Evolutionary conservation across 306 rosid genomes (phyloP), one percentile per base, ranked within the genome.

Genomic region (Cicer judaicum): DNA sequence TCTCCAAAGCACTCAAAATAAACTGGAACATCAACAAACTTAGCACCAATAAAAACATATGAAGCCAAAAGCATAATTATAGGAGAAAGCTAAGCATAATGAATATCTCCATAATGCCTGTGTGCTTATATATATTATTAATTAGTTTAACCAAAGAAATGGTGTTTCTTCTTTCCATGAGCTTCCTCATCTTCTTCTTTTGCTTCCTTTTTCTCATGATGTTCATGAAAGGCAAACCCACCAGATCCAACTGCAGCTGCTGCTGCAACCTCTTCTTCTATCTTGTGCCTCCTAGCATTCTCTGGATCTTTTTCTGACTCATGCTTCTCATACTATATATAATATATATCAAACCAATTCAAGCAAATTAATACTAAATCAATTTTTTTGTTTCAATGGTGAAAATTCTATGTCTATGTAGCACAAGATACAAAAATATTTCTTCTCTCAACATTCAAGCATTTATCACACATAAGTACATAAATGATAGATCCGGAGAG

Each of bases 201-300:
- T 1, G 91, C 11, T 67, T 92, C 91, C 74, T 88, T 82, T 73
- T 88, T 87, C 21, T 88, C 92, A 48, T 85, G 93, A 49, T 79
- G 93, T 83, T 92, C 97, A 41, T 92, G 96, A 78, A 92, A 87
- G 52, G 88, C 92, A 16, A 57, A 88, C 0, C 97, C 96, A 10
- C 93, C 98, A 1, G 88, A 46, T 73, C 87, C 96, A 1, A 88
- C 87, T 3, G 92, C 91, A 2, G 84, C 89, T 0, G 12, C 88
- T 0, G 87, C 93, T 8, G 88, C 93, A 11, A 88, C 16, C 81
- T 92, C 96, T 79, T 92, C 98, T 78, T 81, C 89, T 59, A 88
- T 40, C 91, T 90, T 90, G 91, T 90, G 98, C 82, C 55, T 87
- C 80, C 49, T 85, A 1, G 82, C 89, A 10, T 88, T 10, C 66